Evolutionary conservation across 1,284 basidiomycete genomes (phyloP), one percentile per base, ranked within the genome.

Genomic region (Trametes hirsuta): DNA sequence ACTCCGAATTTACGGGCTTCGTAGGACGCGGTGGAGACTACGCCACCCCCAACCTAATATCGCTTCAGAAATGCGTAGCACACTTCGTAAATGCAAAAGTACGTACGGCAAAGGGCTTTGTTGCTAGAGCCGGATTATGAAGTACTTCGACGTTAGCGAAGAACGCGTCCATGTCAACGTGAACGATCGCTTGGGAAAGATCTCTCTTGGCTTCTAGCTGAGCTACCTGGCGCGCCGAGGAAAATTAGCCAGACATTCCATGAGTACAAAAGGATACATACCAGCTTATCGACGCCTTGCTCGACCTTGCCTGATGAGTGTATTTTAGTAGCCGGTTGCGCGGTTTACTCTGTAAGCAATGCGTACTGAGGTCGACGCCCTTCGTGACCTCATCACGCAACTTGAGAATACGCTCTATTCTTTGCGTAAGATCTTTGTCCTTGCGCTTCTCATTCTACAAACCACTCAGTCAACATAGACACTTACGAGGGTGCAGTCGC

Each of bases 1-100:
- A 92, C 90, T 0, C 95, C 95, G 67, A 83, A 95, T 71, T 91
- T 94, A 51, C 95, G 83, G 1, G 95, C 95, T 71, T 95, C 94
- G 64, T 97, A 97, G 1, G 91, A 94, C 21, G 95, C 94, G 0
- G 95, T 97, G 2, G 84, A 87, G 15, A 97, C 73, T 3, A 97
- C 90, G 6, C 93, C 92, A 46, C 79, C 74, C 22, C 89, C 90
- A 30, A 92, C 89, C 90, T 91, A 62, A 10, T 5, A 12, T 22
- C 18, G 44, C 5, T n/a, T 14, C 15, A 25, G 2, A 22, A 25
- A 11, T 10, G 46, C 5, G 18, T 3, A 12, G 8, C 15, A 18
- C 35, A 4, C 30, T 35, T 36, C 18, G 3, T 18, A 30, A 18
- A 10, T 9, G 11, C 21, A n/a, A 21, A 22, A 2, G 6, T 10